Evolutionary conservation across 345 rosid species (phyloP), one percentile per base, ranked within the genome.

Genomic region (Gossypium raimondii): DNA sequence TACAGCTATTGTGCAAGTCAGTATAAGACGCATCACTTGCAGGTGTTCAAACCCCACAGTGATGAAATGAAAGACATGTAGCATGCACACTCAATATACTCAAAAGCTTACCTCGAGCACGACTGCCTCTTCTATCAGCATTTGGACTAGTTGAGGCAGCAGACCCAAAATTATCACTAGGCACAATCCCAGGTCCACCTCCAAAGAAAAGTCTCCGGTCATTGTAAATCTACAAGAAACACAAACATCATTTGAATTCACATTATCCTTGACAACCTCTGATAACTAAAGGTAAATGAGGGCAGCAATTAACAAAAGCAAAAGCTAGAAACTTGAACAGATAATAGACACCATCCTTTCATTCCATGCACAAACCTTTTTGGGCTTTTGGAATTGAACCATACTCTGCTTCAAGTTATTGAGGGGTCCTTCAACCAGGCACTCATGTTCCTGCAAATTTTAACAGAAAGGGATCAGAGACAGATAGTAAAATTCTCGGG

Each of bases 361-460:
- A 38, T 59, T 48, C 24, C 43, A 50, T 43, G 8, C 68, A 44
- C 81, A 69, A 51, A 95, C 99, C 97, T 92, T 93, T 85, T 94
- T 93, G 73, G 99, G 99, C 86, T 92, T 93, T 79, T 91, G 99
- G 84, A 96, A 96, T 70, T 96, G 99, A 65, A 96, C 92, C 98
- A 93, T 96, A 83, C 99, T 96, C 85, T 92, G 99, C 88, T 96
- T 96, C 81, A 96, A 83, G 83, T 96, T 96, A 85, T 89, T 96
- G 70, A 96, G 86, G 82, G 99, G 99, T 52, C 98, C 99, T 83
- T 96, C 99, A 78, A 96, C 99, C 85, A 96, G 86, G 85, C 98
- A 92, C 84, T 93, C 99, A 14, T 96, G 92, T 63, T 96, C 99
- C 99, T 96, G 82, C 25, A 66, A 10, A 20, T 22, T 73, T 38